phyloP scores from a whole-genome alignment of 2,329 filamentous ascomycete species.

The Dothideomycetidae sp. region DNA sequence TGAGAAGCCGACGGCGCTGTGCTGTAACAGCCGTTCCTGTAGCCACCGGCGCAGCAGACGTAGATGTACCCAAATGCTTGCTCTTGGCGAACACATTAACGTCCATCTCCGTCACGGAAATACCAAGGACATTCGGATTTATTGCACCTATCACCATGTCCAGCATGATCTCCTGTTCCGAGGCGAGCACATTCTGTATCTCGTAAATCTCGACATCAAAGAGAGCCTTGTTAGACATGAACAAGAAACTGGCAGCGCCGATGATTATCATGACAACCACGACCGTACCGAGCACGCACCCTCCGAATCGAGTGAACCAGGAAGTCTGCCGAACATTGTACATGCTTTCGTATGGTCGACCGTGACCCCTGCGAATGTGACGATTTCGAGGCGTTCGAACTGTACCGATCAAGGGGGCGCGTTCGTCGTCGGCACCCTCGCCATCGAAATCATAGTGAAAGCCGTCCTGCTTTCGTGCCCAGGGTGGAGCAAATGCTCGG shows the following conservation, averaged over 20 bases:
- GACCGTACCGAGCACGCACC: constrained; percentile 70
- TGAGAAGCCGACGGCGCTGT: not conserved
- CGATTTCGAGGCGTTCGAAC: constrained; percentile 45
- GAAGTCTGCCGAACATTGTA: constrained; percentile 15
- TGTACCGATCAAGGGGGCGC: constrained; percentile 61
- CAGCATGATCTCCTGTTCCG: constrained; percentile 88
- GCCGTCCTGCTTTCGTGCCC: constrained; percentile 43
- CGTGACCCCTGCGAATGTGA: constrained; percentile 28
- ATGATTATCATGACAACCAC: constrained; percentile 69
- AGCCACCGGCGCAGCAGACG: not conserved
- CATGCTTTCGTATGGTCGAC: constrained; percentile 42
- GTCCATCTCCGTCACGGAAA: constrained; percentile 75
- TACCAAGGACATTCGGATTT: constrained; percentile 84
- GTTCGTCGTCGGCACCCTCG: constrained; percentile 59
- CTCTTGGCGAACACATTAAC: constrained; percentile 92
- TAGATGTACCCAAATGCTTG: constrained; percentile 53
- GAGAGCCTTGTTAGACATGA: constrained; percentile 81
- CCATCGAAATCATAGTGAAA: constrained; percentile 72
- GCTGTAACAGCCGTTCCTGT: constrained; percentile 12
- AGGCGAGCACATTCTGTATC: constrained; percentile 81
- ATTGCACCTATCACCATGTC: constrained; percentile 76
- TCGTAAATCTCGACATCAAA: constrained; percentile 62
- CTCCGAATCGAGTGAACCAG: constrained; percentile 53
- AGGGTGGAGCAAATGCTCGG: constrained; percentile 15
- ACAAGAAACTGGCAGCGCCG: constrained; percentile 76